These are phyloP conservation scores for Sporobolomyces phaffii DNA, from an alignment of 768 basidiomycete species.

Conservation along the genomic window DNA sequence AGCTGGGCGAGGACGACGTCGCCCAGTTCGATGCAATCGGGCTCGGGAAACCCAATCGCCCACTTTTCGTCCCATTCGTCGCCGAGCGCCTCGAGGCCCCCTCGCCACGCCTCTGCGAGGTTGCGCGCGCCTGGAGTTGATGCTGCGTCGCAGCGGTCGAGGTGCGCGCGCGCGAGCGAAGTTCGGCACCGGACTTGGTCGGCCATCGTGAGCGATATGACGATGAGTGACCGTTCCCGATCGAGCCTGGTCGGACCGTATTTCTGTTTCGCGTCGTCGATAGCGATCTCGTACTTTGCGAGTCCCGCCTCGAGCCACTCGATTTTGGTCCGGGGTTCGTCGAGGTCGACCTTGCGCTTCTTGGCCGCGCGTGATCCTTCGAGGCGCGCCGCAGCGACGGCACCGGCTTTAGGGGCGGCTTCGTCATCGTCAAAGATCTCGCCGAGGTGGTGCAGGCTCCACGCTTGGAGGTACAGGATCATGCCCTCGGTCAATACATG, in stretches of 20 bases:
- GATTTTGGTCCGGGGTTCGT: slow-evolving; percentile 20
- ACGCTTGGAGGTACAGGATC: slow-evolving; percentile 22
- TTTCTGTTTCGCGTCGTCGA: too few species aligned
- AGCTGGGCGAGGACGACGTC: slow-evolving; percentile 3
- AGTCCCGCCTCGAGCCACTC: slow-evolving; percentile 31
- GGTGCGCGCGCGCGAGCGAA: background rate
- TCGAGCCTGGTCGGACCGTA: too few species aligned
- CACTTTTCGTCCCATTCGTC: background rate
- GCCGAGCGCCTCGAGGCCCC: too few species aligned
- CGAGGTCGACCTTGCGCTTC: slow-evolving; percentile 33
- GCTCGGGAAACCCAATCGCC: background rate
- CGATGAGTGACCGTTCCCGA: too few species aligned
- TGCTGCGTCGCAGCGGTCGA: background rate
- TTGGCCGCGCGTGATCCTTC: slow-evolving; percentile 1
- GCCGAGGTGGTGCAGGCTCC: slow-evolving; percentile 22
- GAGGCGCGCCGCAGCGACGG: background rate
- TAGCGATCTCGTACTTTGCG: background rate
- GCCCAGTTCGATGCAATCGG: background rate
- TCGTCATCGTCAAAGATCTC: slow-evolving; percentile 19
- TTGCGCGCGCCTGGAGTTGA: too few species aligned
- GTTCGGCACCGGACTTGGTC: background rate
- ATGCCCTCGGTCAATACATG: background rate
- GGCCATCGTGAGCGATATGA: background rate
- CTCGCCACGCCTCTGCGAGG: too few species aligned
- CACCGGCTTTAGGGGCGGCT: background rate